Evolutionary conservation across 2,329 filamentous ascomycete genomes (phyloP), one percentile per base, ranked within the genome.

Genomic region (Pseudocercospora vitis): DNA sequence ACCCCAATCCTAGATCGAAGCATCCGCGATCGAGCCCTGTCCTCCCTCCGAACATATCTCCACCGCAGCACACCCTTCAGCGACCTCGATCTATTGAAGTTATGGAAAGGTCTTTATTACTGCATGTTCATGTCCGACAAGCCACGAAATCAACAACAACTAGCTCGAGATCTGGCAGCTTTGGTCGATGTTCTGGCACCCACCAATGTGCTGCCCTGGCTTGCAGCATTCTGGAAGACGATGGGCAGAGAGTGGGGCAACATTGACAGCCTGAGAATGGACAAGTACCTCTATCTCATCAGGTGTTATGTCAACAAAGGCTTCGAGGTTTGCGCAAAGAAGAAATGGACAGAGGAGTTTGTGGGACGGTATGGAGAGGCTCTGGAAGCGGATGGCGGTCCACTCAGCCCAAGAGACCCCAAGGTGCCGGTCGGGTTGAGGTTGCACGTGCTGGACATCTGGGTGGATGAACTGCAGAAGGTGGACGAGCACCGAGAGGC

Each of bases 31-130:
- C 51, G 45, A 69, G 81, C 87, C 59, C 81, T 96, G 70, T 76
- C 81, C 49, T 89, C 87, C 44, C 84, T 97, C 23, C 83, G 85
- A 61, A 81, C 83, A 46, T 96, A 89, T 77, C 86, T 97, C 69
- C 80, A 82, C 57, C 78, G 82, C 56, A 80, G 81, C 33, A 64
- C 77, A 71, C 50, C 79, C 50, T 82, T 96, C 57, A 75, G 82
- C 14, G 76, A 82, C 33, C 71, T 87, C 61, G 91, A 96, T 60
- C 78, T 89, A 46, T 78, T 92, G 56, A 96, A 96, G 76, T 81
- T 97, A 61, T 96, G 91, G 90, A 95, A 95, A 70, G 92, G 91
- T 4, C 82, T 97, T 16, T 96, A 94, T 78, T 96, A 91, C 79
- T 84, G 82, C 81, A 76, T 50, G 75, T 96, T 90, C 87, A 94